Base-by-base conservation (phyloP, 495 filamentous ascomycete genomes). In the Cercophora scortea region DNA sequence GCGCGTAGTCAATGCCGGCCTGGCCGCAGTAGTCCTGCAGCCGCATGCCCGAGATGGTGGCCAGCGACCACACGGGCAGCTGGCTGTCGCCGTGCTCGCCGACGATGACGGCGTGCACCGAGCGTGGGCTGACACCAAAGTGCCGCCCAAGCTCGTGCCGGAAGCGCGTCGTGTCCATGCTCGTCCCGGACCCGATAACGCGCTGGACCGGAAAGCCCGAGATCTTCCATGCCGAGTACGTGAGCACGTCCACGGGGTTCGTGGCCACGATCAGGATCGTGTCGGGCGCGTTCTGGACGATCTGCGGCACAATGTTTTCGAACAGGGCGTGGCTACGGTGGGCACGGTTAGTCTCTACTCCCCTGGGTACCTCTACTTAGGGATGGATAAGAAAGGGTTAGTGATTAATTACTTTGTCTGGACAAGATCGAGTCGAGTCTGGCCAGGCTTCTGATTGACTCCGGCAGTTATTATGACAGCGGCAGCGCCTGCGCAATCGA, bases 401-500 rank as follows among this genome's bases (percentile, higher is more conserved):
- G n/a, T n/a, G n/a, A n/a, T n/a, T n/a, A n/a, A 25, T 25, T 25
- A 60, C 52, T 68, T 68, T 51, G 59, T 64, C 52, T 64, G 52
- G 48, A 61, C 50, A 0, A 66, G 60, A 50, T 68, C 63, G 9
- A 66, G 42, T 3, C 61, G 55, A 0, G 63, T 64, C 49, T 68
- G 60, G 8, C 65, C 65, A 34, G 63, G 61, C 49, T 64, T 67
- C 45, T 67, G 64, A 48, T 66, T 66, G 44, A 66, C 63, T 11
- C 63, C 63, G 7, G 63, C 63, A 0, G 63, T 64, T 53, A 84
- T 81, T 32, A 78, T 69, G 58, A 83, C 78, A 11, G 76, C 77
- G 2, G 79, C 71, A 53, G 82, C 79, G 0, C 76, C 75, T 10
- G 74, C 59, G 52, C 69, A 67, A 52, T 66, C 69, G 15, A 60